These are phyloP conservation scores for Fusarium proliferatum DNA, from an alignment of 2,329 filamentous ascomycete genomes.

Conservation along the genomic window DNA sequence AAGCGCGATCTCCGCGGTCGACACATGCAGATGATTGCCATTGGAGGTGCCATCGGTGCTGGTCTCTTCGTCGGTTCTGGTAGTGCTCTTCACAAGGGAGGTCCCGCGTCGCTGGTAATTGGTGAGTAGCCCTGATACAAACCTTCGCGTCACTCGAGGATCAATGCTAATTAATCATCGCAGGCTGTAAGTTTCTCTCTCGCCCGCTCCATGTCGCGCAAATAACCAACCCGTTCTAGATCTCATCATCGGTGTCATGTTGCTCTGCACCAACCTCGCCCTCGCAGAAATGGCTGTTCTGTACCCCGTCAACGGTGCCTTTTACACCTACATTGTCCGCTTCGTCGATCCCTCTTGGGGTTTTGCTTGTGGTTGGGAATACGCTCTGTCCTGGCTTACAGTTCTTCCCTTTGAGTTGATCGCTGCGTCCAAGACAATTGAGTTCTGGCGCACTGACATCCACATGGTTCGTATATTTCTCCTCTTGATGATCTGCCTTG, in stretches of 20 bases:
- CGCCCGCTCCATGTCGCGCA: neutral
- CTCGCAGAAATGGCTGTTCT: conserved; percentile 91
- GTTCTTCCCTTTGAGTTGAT: conserved; percentile 88
- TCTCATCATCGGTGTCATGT: conserved; percentile 40
- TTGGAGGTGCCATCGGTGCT: conserved; percentile 71
- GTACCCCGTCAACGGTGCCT: conserved; percentile 91
- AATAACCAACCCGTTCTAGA: conserved; percentile 47
- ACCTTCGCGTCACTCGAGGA: too few relatives aligned
- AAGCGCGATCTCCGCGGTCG: conserved; percentile 77
- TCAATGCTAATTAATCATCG: neutral
- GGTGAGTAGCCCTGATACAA: conserved; percentile 57
- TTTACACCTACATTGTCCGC: conserved; percentile 89
- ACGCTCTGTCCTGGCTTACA: conserved; percentile 87
- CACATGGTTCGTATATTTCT: conserved; percentile 55
- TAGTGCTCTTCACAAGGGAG: conserved; percentile 74
- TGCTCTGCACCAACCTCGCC: conserved; percentile 77
- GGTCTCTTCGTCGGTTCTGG: conserved; percentile 90
- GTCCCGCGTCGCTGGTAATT: conserved; percentile 80
- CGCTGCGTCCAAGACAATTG: conserved; percentile 83
- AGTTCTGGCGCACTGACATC: conserved; percentile 77
- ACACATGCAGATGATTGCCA: conserved; percentile 98
- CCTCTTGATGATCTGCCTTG: conserved; percentile 1
- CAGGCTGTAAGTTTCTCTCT: conserved; percentile 15
- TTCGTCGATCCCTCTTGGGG: conserved; percentile 95
- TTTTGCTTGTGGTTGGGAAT: conserved; percentile 96